These are phyloP conservation scores for Clavispora fructus DNA, from an alignment of 805 yeast genomes.

Conservation along the genomic window DNA sequence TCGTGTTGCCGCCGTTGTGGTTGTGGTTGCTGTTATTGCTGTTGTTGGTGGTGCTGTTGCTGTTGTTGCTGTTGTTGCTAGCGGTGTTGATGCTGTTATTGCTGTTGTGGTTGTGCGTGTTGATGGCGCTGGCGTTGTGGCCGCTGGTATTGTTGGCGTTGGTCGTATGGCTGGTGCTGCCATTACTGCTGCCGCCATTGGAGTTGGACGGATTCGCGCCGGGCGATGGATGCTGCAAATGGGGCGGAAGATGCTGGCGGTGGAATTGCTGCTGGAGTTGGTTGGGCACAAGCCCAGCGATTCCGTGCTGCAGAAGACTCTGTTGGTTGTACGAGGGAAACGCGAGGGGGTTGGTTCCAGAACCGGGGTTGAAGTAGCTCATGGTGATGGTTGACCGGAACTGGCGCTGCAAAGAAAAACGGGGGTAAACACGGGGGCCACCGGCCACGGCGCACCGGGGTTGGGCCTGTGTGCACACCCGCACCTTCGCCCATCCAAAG, in stretches of 20 bases:
- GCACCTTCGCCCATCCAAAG: too few relatives aligned
- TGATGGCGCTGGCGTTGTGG: constrained; percentile 5
- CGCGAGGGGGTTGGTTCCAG: constrained; percentile 16
- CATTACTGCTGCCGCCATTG: too few relatives aligned
- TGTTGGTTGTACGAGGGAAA: constrained; percentile 20
- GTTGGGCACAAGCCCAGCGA: constrained; percentile 5
- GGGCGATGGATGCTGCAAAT: background rate
- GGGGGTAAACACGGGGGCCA: constrained; percentile 6
- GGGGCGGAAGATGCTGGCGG: constrained; percentile 2
- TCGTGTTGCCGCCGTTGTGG: background rate
- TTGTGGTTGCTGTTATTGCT: constrained; percentile 4
- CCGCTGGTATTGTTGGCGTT: background rate
- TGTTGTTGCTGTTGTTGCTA: background rate
- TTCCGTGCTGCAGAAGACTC: constrained; percentile 7
- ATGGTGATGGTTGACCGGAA: constrained; percentile 7
- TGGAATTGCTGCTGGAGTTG: constrained; percentile 8
- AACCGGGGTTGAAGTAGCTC: constrained; percentile 16
- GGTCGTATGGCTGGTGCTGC: background rate
- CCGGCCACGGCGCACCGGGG: background rate
- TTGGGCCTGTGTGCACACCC: too few relatives aligned
- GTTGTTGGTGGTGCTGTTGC: background rate
- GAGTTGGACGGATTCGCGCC: background rate
- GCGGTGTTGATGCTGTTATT: background rate
- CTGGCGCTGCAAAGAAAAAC: background rate
- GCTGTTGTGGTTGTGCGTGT: background rate